phyloP scores from a whole-genome alignment of 176 grass and related monocot genomes.

The Cymbopogon citratus region DNA sequence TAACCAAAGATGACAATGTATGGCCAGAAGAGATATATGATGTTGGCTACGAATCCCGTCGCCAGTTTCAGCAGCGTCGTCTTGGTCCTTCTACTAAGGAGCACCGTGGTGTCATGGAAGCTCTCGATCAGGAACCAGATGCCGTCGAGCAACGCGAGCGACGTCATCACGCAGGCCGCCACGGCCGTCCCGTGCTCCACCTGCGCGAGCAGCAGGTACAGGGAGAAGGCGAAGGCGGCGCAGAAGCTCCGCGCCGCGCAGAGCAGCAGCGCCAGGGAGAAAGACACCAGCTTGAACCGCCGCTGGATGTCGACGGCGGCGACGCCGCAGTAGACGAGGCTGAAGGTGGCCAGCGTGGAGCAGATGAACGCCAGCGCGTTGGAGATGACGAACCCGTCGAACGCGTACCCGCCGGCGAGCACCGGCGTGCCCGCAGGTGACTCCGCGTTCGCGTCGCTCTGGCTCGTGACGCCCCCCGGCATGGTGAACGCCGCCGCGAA shows the following conservation, averaged over 20 bases:
- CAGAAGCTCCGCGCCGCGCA: conserved; percentile 29
- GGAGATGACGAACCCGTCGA: conserved; percentile 32
- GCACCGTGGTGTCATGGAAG: background rate
- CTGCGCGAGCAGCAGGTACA: conserved; percentile 1
- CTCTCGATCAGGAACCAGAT: background rate
- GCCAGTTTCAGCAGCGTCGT: background rate
- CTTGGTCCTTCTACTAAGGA: accelerated
- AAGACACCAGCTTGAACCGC: conserved; percentile 5
- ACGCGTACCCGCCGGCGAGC: background rate
- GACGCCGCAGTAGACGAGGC: conserved; percentile 35
- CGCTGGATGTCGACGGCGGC: conserved; percentile 28
- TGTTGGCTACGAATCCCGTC: background rate
- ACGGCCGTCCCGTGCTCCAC: conserved; percentile 8
- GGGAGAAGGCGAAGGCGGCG: conserved; percentile 20
- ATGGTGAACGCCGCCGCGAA: conserved; percentile 26
- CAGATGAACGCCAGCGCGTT: conserved; percentile 34
- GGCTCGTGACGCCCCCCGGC: conserved; percentile 4
- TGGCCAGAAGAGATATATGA: conserved; percentile 2
- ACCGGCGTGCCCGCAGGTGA: background rate
- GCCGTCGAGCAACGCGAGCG: background rate
- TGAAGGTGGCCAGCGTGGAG: conserved; percentile 21
- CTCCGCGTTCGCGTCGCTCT: background rate
- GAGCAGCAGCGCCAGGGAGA: conserved; percentile 7
- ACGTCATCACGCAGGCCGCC: background rate
- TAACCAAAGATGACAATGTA: conserved; percentile 2